Conservation (phyloP, 441 rosid genomes). For the Adansonia grandidieri region DNA sequence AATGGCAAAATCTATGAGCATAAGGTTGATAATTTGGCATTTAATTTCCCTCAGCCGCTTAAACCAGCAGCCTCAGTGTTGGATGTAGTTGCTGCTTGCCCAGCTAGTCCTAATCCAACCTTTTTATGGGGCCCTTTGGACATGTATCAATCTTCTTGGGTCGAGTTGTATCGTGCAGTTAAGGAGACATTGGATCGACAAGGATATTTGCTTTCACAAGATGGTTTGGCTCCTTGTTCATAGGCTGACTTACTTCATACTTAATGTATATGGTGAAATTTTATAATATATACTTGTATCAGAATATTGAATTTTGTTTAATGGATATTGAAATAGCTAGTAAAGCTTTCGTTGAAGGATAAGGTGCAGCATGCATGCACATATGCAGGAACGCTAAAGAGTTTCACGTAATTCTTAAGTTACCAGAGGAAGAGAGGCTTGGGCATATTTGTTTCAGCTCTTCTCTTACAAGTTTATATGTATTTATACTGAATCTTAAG, state of each 20-base stretch:
- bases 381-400: conserved; percentile 38
- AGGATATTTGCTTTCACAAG: conserved; percentile 46
- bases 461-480: conserved; percentile 18
- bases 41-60: conserved; percentile 80
- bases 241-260: conserved; percentile 42
- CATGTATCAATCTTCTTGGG: conserved; percentile 66
- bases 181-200: conserved; percentile 63
- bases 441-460: conserved; percentile 11
- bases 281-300: conserved; percentile 30
- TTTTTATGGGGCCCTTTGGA: conserved; percentile 68
- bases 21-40: conserved; percentile 87
- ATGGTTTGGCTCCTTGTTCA: conserved; percentile 69
- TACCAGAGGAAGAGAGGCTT: conserved; percentile 23
- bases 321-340: conserved; percentile 22
- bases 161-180: conserved; percentile 65
- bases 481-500: conserved; percentile 27
- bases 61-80: conserved; percentile 79
- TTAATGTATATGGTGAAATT: conserved; percentile 34
- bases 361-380: conserved; percentile 40
- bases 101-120: conserved; percentile 85
- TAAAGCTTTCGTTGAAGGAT: conserved; percentile 32
- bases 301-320: conserved; percentile 25
- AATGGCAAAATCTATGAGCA: conserved; percentile 89
- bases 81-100: conserved; percentile 82
- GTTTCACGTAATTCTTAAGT: conserved; percentile 24